A percentile compares a stretch with the other conserved stretches of the same genome.
Evolutionary conservation across 495 filamentous ascomycete genomes (phyloP).

Genomic region (Copromyces sp.): DNA sequence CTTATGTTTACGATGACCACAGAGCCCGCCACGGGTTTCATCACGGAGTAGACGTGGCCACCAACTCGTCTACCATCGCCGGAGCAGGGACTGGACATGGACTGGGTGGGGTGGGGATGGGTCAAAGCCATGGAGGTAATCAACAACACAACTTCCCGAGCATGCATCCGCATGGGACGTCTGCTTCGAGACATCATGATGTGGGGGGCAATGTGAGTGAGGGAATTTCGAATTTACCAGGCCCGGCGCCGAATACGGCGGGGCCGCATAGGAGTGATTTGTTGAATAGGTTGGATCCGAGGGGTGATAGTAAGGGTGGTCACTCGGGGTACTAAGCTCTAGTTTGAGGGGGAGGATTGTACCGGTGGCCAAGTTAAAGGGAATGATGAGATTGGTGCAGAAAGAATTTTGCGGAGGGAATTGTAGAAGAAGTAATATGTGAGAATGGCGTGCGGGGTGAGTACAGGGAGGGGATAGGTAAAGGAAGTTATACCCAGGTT

Average conservation of each 20-base stretch:
- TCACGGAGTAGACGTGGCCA: not conserved
- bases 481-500: not conserved
- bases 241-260: constrained; percentile 28
- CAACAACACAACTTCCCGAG: not conserved
- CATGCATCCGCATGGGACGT: not conserved
- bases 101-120: not conserved
- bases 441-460: not conserved
- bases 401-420: too few relatives aligned
- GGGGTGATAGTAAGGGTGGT: constrained; percentile 29
- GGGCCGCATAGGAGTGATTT: constrained; percentile 42
- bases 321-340: not conserved
- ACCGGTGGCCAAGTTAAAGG: not conserved
- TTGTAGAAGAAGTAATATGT: not conserved
- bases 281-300: constrained; percentile 42
- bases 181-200: not conserved
- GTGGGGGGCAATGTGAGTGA: not conserved
- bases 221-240: constrained; percentile 4
- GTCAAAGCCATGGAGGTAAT: not conserved
- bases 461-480: too few relatives aligned
- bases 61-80: not conserved
- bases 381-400: too few relatives aligned
- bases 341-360: not conserved
- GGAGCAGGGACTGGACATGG: not conserved
- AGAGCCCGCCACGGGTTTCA: not conserved
- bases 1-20: not conserved